Evolutionary conservation across 371 early-diverging fungal genomes (phyloP), one percentile per base, ranked within the genome.

Genomic region (Mucor lusitanicus): DNA sequence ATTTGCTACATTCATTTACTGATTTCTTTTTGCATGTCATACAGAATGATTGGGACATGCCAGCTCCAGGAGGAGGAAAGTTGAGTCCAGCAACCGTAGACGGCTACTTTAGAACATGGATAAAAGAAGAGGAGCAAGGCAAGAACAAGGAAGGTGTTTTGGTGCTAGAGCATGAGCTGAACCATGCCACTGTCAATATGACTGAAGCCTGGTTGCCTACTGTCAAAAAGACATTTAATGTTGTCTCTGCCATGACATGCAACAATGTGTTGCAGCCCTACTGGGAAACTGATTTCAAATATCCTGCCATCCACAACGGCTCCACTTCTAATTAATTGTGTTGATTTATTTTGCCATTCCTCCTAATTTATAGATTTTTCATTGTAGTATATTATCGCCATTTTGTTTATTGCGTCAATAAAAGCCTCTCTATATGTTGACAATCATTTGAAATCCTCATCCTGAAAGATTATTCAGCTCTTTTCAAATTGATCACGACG

Each of bases 191-290:
- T 0, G 67, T 84, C 11, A 57, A 67, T n/a, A 73, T 79, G 76
- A 61, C 82, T 3, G 75, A 77, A 46, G 65, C 73, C 46, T 84
- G 85, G 82, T 46, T 82, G n/a, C 80, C 82, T 19, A 59, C 69
- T 17, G 63, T 84, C 17, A 76, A 79, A 54, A 56, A 77, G 48
- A 60, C 64, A 4, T 82, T 79, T 55, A 71, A 74, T 25, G 79
- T 82, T 27, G 68, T 82, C 58, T 78, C 80, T 15, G 82, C 85
- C 19, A 75, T 83, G 37, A 69, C 79, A 37, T 87, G 85, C 61
- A 68, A 83, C 35, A 76, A 78, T 58, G 81, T 83, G 19, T 23
- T 75, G 1, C 78, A 80, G 33, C 87, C 87, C 50, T 87, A 85
- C 61, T 74, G 70, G 69, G 53, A 50, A 40, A 40, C 30, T 6